Conservation (phyloP, 345 rosid genomes). For the Eucalyptus melliodora region DNA sequence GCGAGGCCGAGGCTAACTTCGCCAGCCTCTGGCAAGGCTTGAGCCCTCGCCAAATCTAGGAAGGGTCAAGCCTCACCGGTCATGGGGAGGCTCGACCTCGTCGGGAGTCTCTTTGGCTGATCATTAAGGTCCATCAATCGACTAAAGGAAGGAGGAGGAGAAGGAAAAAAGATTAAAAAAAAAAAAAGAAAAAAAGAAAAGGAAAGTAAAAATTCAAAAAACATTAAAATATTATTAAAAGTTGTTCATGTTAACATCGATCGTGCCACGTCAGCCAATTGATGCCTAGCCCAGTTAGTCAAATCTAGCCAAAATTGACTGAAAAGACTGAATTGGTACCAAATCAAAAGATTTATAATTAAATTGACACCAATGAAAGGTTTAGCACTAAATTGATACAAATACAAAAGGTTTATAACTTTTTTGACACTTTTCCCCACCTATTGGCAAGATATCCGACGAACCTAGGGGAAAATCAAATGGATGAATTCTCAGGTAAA, state of each 20-base stretch:
- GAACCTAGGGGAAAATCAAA: too few relatives aligned
- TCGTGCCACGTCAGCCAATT: accelerated
- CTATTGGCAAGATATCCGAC: accelerated
- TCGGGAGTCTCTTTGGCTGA: accelerated
- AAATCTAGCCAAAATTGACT: accelerated
- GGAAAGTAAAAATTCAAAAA: accelerated
- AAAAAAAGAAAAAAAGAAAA: accelerated
- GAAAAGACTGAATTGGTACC: accelerated
- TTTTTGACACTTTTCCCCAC: too few relatives aligned
- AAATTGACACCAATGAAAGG: accelerated
- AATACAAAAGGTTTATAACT: too few relatives aligned
- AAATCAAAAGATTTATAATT: too few relatives aligned
- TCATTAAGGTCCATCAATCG: accelerated
- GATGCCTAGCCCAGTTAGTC: accelerated
- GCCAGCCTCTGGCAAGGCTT: too few relatives aligned
- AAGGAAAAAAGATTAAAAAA: too few relatives aligned
- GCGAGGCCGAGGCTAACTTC: accelerated
- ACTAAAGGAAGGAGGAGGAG: too few relatives aligned
- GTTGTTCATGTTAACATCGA: accelerated
- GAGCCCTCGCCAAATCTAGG: accelerated
- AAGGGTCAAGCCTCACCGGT: accelerated
- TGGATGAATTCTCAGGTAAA: not conserved
- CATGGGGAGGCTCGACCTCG: accelerated
- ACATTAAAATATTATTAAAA: too few relatives aligned
- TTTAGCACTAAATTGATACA: accelerated